A percentile compares a stretch with the other conserved stretches of the same genome.
phyloP scores from a whole-genome alignment of 148 eudicot genomes.

The Fallopia convolvulus region DNA sequence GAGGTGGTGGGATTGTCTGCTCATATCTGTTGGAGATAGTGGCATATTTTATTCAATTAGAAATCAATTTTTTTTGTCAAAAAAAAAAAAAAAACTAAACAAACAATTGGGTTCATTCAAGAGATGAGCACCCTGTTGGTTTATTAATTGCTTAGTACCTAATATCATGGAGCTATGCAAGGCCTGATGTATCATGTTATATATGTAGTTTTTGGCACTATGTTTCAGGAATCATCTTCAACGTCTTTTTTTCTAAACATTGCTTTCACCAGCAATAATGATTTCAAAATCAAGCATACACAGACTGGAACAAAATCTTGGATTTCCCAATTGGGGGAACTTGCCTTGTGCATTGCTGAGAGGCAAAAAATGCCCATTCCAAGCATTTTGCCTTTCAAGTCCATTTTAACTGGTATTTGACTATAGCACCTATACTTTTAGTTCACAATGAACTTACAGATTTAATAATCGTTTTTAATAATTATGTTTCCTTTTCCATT shows the following conservation, averaged over 20 bases:
- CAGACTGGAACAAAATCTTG: conserved; percentile 42
- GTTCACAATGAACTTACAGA: neutral
- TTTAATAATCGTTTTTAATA: neutral
- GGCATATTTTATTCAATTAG: neutral
- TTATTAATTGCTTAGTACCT: neutral
- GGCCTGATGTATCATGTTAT: neutral
- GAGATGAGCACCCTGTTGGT: neutral
- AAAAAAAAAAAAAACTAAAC: no score
- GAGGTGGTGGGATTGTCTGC: neutral
- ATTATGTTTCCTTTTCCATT: conserved; percentile 13
- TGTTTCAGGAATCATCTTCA: conserved; percentile 62
- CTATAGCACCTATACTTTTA: neutral
- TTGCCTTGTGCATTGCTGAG: conserved; percentile 31
- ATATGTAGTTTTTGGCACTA: neutral
- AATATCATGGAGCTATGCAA: neutral
- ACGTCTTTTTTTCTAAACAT: conserved; percentile 34
- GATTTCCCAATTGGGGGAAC: conserved; percentile 40
- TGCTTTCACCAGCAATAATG: conserved; percentile 21
- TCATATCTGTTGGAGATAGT: neutral
- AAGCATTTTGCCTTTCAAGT: conserved; percentile 35
- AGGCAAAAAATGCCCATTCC: conserved; percentile 35
- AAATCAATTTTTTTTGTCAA: neutral
- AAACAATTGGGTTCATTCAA: neutral
- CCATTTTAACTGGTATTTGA: conserved; percentile 47
- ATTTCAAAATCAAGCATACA: conserved; percentile 12